Evolutionary conservation across 2,329 filamentous ascomycete species (phyloP).

Genomic region (Microsporum canis): DNA sequence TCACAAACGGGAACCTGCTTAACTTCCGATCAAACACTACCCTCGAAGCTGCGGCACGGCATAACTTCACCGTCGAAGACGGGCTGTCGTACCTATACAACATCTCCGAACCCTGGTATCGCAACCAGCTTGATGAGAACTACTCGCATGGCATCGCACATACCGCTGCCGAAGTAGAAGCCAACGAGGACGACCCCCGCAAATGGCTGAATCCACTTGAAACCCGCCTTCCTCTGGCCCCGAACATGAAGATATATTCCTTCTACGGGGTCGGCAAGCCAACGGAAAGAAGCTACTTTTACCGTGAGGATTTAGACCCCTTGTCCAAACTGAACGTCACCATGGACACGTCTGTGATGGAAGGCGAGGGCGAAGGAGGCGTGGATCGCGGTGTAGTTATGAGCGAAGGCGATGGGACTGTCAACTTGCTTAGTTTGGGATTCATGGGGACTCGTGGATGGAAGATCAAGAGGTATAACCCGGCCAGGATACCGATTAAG

Average conservation of each 20-base stretch:
- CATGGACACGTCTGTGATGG: constrained; percentile 42
- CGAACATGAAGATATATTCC: constrained; percentile 87
- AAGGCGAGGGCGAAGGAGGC: constrained; percentile 22
- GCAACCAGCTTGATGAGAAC: constrained; percentile 55
- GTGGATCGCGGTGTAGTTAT: constrained; percentile 84
- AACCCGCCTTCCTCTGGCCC: constrained; percentile 72
- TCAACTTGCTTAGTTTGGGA: constrained; percentile 78
- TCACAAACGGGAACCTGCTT: constrained; percentile 68
- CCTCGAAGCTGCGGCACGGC: constrained; percentile 41
- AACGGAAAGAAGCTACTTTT: constrained; percentile 87
- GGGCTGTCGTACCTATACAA: constrained; percentile 67
- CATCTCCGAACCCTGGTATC: constrained; percentile 77
- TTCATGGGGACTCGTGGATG: constrained; percentile 98
- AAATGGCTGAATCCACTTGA: constrained; percentile 99
- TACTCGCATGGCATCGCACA: constrained; percentile 87
- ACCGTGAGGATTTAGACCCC: constrained; percentile 58
- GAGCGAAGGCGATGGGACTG: constrained; percentile 92
- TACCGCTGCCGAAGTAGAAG: constrained; percentile 66
- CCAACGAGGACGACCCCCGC: constrained; percentile 59
- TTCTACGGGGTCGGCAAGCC: constrained; percentile 93
- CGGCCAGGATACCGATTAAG: constrained; percentile 65
- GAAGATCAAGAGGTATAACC: constrained; percentile 89
- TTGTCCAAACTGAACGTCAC: constrained; percentile 46
- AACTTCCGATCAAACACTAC: constrained; percentile 54
- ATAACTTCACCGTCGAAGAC: constrained; percentile 71